phyloP scores from a whole-genome alignment of 2,329 filamentous ascomycete species.

The Talaromyces sp. region DNA sequence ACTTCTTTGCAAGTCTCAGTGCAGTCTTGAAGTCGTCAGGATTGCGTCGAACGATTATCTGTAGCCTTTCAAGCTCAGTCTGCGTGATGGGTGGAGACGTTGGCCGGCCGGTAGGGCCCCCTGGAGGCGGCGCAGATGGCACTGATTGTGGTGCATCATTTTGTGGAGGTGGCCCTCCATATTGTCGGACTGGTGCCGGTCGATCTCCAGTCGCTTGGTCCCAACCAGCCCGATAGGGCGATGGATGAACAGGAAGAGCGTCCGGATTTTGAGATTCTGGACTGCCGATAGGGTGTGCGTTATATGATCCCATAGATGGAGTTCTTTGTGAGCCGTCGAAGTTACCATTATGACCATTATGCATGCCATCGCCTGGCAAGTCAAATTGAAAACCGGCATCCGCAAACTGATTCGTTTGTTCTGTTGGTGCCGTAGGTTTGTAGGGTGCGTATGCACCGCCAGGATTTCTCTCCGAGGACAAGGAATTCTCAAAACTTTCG shows the following conservation, averaged over 20 bases:
- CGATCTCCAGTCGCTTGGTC: slow-evolving; percentile 36
- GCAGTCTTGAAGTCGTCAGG: slow-evolving; percentile 69
- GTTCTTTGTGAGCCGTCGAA: slow-evolving; percentile 9
- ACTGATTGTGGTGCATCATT: slow-evolving; percentile 29
- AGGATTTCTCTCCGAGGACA: slow-evolving; percentile 4
- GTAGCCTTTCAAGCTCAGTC: slow-evolving; percentile 73
- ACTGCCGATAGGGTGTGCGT: not conserved
- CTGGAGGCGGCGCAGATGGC: slow-evolving; percentile 18
- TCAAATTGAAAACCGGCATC: slow-evolving; percentile 67
- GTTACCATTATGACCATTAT: slow-evolving; percentile 1
- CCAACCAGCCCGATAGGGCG: slow-evolving; percentile 53
- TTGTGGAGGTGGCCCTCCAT: slow-evolving; percentile 38
- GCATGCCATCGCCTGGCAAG: slow-evolving; percentile 49
- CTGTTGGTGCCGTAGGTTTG: slow-evolving; percentile 32
- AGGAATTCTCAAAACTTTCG: slow-evolving; percentile 16
- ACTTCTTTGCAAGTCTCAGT: slow-evolving; percentile 72
- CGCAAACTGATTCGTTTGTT: slow-evolving; percentile 48
- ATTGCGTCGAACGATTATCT: slow-evolving; percentile 65
- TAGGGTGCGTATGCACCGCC: slow-evolving; percentile 37
- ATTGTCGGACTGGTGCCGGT: slow-evolving; percentile 54
- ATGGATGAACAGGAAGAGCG: slow-evolving; percentile 54
- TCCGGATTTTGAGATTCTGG: slow-evolving; percentile 43
- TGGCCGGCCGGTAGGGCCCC: slow-evolving; percentile 25
- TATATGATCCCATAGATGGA: slow-evolving; percentile 12
- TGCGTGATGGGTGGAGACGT: slow-evolving; percentile 63